Base-by-base conservation (phyloP, 345 rosid species). In the Anastatica hierochuntica region DNA sequence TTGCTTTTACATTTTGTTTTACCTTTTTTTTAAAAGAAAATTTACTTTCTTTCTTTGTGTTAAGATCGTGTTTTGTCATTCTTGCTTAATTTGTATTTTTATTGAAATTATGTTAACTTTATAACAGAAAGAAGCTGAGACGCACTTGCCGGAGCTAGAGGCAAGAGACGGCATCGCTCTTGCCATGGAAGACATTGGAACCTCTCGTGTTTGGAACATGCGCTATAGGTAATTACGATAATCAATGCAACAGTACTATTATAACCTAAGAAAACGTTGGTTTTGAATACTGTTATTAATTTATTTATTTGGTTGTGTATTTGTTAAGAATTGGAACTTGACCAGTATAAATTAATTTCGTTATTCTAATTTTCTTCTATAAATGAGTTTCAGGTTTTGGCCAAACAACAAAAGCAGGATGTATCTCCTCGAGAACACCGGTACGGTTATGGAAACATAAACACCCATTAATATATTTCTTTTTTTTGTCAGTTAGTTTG, bases 361-460 rank as follows among this genome's bases (percentile, higher is more conserved):
- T n/a, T n/a, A n/a, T n/a, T n/a, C n/a, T n/a, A n/a, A n/a, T n/a
- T n/a, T n/a, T n/a, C n/a, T n/a, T n/a, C 24, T 21, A 5, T 29
- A 43, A 50, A 57, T 73, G 84, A 64, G 74, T 70, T 75, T 66
- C 81, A 92, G 99, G 62, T 92, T 88, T 81, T 92, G 99, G 99
- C 99, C 99, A 12, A 92, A 92, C 77, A 92, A 92, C 68, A 92
- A 92, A 71, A 92, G 99, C 79, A 92, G 97, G 84, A 88, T 92
- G 97, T 92, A 92, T 70, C 97, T 92, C 60, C 94, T 92, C 19
- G 99, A 92, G 64, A 92, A 92, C 77, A 92, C 97, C 5, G 97
- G 98, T 81, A 49, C 20, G 63, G 30, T 14, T 33, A 43, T 24
- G 5, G 24, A 38, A 44, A 59, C 20, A 2, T n/a, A 24, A 48